Conservation (phyloP, 2,329 filamentous ascomycete species). For the Geosmithia morbida region DNA sequence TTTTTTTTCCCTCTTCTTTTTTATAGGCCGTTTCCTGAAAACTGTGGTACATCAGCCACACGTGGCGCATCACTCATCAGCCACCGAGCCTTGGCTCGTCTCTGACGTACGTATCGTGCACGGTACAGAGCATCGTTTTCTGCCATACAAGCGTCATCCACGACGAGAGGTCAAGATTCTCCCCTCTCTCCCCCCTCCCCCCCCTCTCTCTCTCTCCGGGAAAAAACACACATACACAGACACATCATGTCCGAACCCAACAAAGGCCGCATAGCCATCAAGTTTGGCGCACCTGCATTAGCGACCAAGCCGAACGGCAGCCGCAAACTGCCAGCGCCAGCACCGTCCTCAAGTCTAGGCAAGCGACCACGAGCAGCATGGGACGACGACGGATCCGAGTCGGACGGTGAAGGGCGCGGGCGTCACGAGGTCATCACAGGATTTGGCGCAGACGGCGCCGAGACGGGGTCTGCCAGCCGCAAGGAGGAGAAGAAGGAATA, state of each 20-base stretch:
- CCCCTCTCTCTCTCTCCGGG: neutral
- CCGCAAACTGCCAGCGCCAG: slow-evolving; percentile 11
- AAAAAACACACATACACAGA: too few species aligned
- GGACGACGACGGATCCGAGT: slow-evolving; percentile 26
- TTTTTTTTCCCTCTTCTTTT: too few species aligned
- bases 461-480: slow-evolving; percentile 20
- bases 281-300: slow-evolving; percentile 21
- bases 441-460: slow-evolving; percentile 29
- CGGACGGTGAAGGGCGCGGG: slow-evolving; percentile 15
- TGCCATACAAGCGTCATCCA: too few species aligned
- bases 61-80: too few species aligned
- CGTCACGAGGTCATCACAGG: slow-evolving; percentile 32
- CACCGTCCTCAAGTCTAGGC: slow-evolving; percentile 28
- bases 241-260: slow-evolving; percentile 21
- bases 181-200: too few species aligned
- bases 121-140: too few species aligned
- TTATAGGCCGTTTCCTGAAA: too few species aligned
- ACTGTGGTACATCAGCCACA: too few species aligned
- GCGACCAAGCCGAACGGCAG: slow-evolving; percentile 13
- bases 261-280: slow-evolving; percentile 30
- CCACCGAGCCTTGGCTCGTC: too few species aligned
- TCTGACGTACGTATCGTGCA: too few species aligned
- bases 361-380: slow-evolving; percentile 30
- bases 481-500: slow-evolving; percentile 21
- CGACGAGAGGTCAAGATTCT: neutral